Conservation (phyloP, 2,329 filamentous ascomycete genomes). For the Xylariaceae sp. region DNA sequence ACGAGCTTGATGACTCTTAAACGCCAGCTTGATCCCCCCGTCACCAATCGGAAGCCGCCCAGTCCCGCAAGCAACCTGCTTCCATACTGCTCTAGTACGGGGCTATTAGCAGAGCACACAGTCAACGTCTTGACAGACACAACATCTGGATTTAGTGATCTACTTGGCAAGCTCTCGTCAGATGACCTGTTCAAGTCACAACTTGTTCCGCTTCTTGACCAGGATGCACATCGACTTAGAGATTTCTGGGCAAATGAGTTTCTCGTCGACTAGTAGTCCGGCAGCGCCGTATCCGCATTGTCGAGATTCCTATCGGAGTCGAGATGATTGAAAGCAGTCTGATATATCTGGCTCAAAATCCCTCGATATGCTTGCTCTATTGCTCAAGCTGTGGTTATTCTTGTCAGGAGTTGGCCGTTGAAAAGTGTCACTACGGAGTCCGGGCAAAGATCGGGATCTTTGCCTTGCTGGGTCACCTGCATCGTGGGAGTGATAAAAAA, state of each 20-base stretch:
- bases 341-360: neutral
- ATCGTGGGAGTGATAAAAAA: neutral
- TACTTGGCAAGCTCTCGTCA: slow-evolving; percentile 26
- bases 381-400: neutral
- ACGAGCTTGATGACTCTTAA: slow-evolving; percentile 37
- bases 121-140: slow-evolving; percentile 33
- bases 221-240: slow-evolving; percentile 26
- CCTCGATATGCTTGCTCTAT: neutral
- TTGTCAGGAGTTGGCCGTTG: neutral
- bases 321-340: neutral
- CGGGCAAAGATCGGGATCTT: neutral
- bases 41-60: slow-evolving; percentile 7
- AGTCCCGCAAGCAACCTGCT: slow-evolving; percentile 30
- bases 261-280: slow-evolving; percentile 21
- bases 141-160: slow-evolving; percentile 29
- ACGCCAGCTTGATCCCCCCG: slow-evolving; percentile 25
- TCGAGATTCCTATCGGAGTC: too few species aligned
- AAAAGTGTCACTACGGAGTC: neutral
- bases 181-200: slow-evolving; percentile 22
- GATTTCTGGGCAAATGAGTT: slow-evolving; percentile 31
- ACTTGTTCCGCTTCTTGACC: slow-evolving; percentile 26
- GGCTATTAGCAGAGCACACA: slow-evolving; percentile 27
- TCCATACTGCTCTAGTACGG: slow-evolving; percentile 31
- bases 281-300: neutral
- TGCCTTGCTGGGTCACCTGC: neutral